phyloP scores from a whole-genome alignment of 345 rosid species.

The Raphanus raphanistrum region DNA sequence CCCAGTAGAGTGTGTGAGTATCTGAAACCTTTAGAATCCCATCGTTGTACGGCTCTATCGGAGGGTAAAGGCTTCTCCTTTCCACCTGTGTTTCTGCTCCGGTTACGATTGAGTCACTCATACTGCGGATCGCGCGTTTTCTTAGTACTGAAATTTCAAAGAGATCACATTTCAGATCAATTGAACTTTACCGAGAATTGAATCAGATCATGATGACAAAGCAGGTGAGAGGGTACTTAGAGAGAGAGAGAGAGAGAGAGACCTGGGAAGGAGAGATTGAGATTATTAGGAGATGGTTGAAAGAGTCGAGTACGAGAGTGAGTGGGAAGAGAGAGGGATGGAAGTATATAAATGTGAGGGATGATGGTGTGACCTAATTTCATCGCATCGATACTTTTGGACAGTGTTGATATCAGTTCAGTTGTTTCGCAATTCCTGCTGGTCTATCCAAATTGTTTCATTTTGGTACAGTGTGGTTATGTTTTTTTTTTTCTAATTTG shows the following conservation, averaged over 20 bases:
- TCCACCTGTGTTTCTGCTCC: constrained; percentile 39
- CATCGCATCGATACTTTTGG: neutral
- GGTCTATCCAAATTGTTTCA: neutral
- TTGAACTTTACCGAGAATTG: too few species aligned
- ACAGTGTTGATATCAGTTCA: neutral
- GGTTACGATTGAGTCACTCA: constrained; percentile 47
- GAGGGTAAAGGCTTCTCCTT: constrained; percentile 56
- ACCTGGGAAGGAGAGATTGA: neutral
- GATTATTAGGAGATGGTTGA: neutral
- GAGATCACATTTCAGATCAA: neutral
- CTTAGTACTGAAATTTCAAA: neutral
- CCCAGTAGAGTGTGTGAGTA: constrained; percentile 74
- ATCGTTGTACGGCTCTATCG: constrained; percentile 63
- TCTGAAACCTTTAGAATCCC: constrained; percentile 84
- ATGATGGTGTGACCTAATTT: neutral
- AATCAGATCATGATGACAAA: too few species aligned
- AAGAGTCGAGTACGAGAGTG: neutral
- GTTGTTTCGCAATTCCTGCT: neutral
- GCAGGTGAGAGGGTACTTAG: neutral
- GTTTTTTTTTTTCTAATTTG: too few species aligned
- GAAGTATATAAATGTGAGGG: constrained; percentile 7
- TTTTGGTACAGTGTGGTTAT: too few species aligned
- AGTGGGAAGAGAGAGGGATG: constrained; percentile 2
- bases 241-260: neutral
- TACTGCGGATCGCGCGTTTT: neutral